These are phyloP conservation scores for Pseudogymnoascus sp. DNA, from an alignment of 2,329 filamentous ascomycete species.

Conservation along the genomic window DNA sequence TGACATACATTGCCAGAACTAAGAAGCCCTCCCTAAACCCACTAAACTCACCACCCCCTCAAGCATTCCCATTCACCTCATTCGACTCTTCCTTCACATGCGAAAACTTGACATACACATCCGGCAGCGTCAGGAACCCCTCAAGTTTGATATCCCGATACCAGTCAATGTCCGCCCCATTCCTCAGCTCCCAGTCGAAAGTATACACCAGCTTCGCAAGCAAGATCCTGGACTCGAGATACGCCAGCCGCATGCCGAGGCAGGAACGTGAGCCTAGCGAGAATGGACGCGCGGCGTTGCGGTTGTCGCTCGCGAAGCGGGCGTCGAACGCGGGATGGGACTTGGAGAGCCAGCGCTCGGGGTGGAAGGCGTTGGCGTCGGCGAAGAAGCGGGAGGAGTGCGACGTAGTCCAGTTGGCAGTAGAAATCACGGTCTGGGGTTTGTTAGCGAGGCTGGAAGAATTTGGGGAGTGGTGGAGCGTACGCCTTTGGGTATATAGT, in stretches of 20 bases:
- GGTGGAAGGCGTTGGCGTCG: conserved; percentile 23
- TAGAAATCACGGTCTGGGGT: not conserved
- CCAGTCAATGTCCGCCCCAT: not conserved
- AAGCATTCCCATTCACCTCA: not conserved
- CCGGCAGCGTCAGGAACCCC: not conserved
- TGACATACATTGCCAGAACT: not conserved
- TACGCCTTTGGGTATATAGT: conserved; percentile 13
- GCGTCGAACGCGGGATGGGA: conserved; percentile 17
- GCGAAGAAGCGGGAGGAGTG: conserved; percentile 26
- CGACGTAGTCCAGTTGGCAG: conserved; percentile 23
- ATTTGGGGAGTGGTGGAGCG: conserved; percentile 20
- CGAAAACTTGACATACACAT: not conserved
- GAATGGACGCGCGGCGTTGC: conserved; percentile 26
- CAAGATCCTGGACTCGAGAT: not conserved
- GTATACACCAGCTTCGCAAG: not conserved
- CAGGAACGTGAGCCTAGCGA: conserved; percentile 31
- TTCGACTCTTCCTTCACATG: not conserved
- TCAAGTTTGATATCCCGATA: not conserved
- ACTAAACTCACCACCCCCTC: too few species aligned
- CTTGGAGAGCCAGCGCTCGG: conserved; percentile 33
- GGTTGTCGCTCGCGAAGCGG: conserved; percentile 27
- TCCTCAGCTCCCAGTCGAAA: not conserved
- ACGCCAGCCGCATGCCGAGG: conserved; percentile 20
- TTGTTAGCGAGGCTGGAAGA: conserved; percentile 6
- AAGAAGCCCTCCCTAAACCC: not conserved